Percentiles rank a stretch among this genome's conserved stretches.
Conservation (phyloP, 345 rosid genomes). For the Jatropha curcas region DNA sequence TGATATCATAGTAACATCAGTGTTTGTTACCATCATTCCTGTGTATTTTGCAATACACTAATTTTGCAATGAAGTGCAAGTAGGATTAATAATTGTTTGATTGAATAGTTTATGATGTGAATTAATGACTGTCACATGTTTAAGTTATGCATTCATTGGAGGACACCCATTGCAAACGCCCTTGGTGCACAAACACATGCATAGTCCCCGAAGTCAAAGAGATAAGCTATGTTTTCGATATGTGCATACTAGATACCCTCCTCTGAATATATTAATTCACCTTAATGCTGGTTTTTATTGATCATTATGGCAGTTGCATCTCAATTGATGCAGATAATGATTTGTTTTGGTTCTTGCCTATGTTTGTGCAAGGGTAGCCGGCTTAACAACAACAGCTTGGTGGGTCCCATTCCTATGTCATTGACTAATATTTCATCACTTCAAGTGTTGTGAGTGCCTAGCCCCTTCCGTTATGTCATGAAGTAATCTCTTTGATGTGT, state of each 20-base stretch:
- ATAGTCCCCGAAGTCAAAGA: not conserved
- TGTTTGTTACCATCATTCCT: no score
- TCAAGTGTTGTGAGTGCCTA: slow-evolving; percentile 83
- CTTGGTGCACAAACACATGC: no score
- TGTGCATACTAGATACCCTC: not conserved
- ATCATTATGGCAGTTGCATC: not conserved
- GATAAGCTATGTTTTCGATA: not conserved
- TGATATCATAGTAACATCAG: not conserved
- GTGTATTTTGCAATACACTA: not conserved
- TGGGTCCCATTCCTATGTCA: slow-evolving; percentile 83
- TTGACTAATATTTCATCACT: slow-evolving; percentile 84
- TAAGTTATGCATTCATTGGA: not conserved
- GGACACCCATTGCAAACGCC: not conserved
- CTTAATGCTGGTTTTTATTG: not conserved
- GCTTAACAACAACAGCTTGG: slow-evolving; percentile 91
- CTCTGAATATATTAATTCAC: not conserved
- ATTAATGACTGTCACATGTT: not conserved
- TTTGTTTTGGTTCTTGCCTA: slow-evolving; percentile 9
- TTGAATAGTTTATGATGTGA: not conserved
- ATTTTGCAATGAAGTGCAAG: not conserved
- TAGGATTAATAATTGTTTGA: not conserved
- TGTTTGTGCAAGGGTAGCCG: slow-evolving; percentile 74
- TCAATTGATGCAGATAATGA: slow-evolving; percentile 16
- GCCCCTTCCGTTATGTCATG: slow-evolving; percentile 5
- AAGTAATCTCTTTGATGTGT: not conserved